Evolutionary conservation across 2,329 filamentous ascomycete genomes (phyloP), one percentile per base, ranked within the genome.

Genomic region (Colletotrichum destructivum): DNA sequence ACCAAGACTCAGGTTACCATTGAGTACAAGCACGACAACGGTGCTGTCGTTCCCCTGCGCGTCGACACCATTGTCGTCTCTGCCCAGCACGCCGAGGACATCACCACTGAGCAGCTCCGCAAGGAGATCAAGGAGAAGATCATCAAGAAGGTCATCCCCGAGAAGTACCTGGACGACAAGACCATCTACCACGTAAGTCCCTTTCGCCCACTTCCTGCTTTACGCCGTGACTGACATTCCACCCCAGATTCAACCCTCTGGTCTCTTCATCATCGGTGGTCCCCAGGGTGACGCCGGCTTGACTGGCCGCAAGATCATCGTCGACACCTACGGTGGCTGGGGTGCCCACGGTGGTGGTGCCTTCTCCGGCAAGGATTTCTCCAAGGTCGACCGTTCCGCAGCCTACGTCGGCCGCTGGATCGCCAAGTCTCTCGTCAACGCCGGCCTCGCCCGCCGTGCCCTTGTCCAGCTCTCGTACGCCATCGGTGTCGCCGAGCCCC

Each of bases 351-450:
- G 96, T 90, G 96, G 96, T 89, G 96, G 96, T 93, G 96, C 96
- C 85, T 99, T 99, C 93, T 98, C 96, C 80, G 96, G 96, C 81
- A 99, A 99, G 93, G 96, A 99, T 86, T 99, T 98, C 92, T 98
- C 95, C 90, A 99, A 99, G 91, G 96, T 99, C 86, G 96, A 99
- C 84, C 94, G 96, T 80, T 98, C 96, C 65, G 96, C 96, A 77
- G 96, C 96, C 81, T 99, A 99, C 88, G 92, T 98, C 78, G 95
- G 90, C 78, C 95, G 96, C 84, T 99, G 96, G 96, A 95, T 99
- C 84, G 96, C 96, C 87, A 99, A 99, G 91, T 99, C 96, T 52
- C 91, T 99, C 76, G 94, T 99, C 78, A 87, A 91, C 80, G 93
- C 96, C 79, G 92, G 93, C 79, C 93, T 99, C 74, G 94, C 94